Conservation (phyloP, 768 basidiomycete genomes). For the Rhodotorula sphaerocarpa region DNA sequence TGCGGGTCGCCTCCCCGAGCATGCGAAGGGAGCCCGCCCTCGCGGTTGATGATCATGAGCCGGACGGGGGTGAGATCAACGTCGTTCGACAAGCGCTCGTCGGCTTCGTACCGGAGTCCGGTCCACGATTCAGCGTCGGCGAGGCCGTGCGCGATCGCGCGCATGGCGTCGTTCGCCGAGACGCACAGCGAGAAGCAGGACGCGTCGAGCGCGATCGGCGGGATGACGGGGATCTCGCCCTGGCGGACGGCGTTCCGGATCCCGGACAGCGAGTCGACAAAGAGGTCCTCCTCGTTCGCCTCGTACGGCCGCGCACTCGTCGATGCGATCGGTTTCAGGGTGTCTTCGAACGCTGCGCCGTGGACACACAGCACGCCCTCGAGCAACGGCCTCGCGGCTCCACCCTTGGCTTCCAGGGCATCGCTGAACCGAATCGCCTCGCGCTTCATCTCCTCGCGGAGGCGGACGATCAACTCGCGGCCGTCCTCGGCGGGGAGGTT, state of each 20-base stretch:
- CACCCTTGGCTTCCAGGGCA: constrained; percentile 74
- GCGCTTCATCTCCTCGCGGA: constrained; percentile 48
- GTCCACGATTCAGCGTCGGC: constrained; percentile 46
- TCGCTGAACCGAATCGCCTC: constrained; percentile 79
- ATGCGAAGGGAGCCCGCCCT: constrained; percentile 95
- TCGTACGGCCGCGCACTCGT: constrained; percentile 51
- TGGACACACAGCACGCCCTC: constrained; percentile 64
- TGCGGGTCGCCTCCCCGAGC: constrained; percentile 91
- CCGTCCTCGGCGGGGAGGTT: constrained; percentile 2
- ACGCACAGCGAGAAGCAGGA: constrained; percentile 77
- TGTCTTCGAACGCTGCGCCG: constrained; percentile 34
- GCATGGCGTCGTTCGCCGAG: constrained; percentile 77
- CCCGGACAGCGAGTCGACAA: constrained; percentile 67
- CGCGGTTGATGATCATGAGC: constrained; percentile 92
- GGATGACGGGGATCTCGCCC: constrained; percentile 91
- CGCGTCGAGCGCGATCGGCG: constrained; percentile 86
- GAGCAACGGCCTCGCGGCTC: constrained; percentile 75
- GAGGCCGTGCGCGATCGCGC: constrained; percentile 81
- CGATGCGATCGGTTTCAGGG: constrained; percentile 27
- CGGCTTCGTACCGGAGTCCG: constrained; percentile 27
- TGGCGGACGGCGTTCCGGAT: constrained; percentile 81
- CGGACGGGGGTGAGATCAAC: constrained; percentile 85
- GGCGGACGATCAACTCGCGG: constrained; percentile 6
- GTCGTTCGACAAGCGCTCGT: constrained; percentile 40
- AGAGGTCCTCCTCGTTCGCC: constrained; percentile 49